These are phyloP conservation scores for Castanea crenata DNA, from an alignment of 306 rosid species.

Conservation along the genomic window DNA sequence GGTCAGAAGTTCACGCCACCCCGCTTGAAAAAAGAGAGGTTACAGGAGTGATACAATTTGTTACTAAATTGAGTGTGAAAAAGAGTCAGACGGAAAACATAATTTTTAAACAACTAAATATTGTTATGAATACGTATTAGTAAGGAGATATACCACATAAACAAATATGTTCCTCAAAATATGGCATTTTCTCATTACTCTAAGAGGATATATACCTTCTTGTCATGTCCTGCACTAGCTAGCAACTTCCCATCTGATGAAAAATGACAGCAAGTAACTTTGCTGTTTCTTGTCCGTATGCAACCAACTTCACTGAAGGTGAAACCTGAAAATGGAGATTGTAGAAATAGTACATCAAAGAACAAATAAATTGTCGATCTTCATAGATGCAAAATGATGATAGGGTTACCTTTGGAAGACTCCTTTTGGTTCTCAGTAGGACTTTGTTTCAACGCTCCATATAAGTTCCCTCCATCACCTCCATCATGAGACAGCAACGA, in stretches of 20 bases:
- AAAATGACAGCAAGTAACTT: constrained; percentile 80
- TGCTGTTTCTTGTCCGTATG: constrained; percentile 61
- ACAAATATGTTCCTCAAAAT: constrained; percentile 1
- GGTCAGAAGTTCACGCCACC: neutral
- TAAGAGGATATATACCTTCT: constrained; percentile 53
- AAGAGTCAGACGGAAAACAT: neutral
- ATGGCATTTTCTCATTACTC: constrained; percentile 4
- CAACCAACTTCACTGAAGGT: constrained; percentile 72
- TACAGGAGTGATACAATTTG: neutral
- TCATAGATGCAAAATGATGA: constrained; percentile 8
- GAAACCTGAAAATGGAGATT: constrained; percentile 58
- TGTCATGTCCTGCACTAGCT: constrained; percentile 95
- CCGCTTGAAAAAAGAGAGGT: neutral
- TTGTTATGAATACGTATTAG: too few species aligned
- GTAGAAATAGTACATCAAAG: neutral
- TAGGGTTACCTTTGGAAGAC: constrained; percentile 56
- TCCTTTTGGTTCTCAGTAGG: constrained; percentile 72
- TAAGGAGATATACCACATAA: neutral
- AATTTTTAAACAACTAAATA: neutral
- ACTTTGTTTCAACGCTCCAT: constrained; percentile 72
- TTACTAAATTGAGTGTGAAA: neutral
- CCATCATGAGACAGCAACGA: constrained; percentile 78
- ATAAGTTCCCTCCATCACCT: constrained; percentile 77
- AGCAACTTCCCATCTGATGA: constrained; percentile 89
- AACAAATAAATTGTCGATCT: neutral